phyloP scores from a whole-genome alignment of 2,329 filamentous ascomycete genomes.

The Pseudogymnoascus sp. region DNA sequence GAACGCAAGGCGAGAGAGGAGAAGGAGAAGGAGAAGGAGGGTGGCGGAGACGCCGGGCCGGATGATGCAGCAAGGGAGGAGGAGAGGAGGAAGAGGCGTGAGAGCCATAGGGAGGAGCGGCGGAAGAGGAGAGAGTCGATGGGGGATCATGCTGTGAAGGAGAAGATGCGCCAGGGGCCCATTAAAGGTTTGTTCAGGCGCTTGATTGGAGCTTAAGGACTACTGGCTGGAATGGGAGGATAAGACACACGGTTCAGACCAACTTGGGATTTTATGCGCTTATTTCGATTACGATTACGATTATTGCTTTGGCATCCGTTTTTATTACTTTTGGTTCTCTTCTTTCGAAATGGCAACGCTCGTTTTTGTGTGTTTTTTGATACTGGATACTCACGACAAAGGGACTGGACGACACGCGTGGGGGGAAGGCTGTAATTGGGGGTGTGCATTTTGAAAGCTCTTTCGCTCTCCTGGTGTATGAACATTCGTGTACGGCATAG shows the following conservation, averaged over 20 bases:
- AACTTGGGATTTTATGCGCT: neutral
- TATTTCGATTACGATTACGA: neutral
- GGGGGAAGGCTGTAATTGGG: neutral
- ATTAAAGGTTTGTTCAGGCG: neutral
- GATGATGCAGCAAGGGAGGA: neutral
- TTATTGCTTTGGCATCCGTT: neutral
- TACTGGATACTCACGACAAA: neutral
- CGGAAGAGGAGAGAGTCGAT: constrained; percentile 5
- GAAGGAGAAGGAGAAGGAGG: neutral
- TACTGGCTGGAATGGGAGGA: no score
- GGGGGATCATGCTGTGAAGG: neutral
- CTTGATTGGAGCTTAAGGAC: neutral
- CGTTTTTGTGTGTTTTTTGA: neutral
- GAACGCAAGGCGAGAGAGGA: constrained; percentile 7
- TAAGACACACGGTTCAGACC: constrained; percentile 1
- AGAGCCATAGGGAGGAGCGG: constrained; percentile 1
- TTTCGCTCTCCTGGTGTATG: neutral
- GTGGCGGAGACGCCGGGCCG: constrained; percentile 2
- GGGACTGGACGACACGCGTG: neutral
- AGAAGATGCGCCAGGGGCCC: neutral
- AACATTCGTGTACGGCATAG: neutral
- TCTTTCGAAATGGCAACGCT: neutral
- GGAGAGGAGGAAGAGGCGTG: constrained; percentile 13
- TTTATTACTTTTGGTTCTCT: neutral
- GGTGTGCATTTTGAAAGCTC: neutral